phyloP scores from a whole-genome alignment of 2,329 filamentous ascomycete genomes.

The Colletotrichum destructivum region DNA sequence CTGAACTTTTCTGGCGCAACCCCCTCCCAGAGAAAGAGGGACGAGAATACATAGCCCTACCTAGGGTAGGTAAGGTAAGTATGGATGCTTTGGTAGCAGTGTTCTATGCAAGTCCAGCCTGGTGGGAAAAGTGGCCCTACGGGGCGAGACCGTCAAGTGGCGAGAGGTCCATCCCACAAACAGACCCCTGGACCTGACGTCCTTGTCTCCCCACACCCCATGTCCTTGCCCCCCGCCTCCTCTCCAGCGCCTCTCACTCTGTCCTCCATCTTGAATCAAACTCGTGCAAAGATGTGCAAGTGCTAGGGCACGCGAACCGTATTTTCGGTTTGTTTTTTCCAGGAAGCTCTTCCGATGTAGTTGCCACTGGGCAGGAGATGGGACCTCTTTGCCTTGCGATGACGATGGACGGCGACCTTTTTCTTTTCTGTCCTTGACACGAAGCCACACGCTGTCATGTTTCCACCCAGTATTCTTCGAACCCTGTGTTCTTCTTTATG shows the following conservation, averaged over 20 bases:
- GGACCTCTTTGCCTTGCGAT: background rate
- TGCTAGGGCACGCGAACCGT: slow-evolving; percentile 12
- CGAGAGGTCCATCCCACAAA: background rate
- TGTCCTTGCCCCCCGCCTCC: background rate
- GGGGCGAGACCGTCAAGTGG: slow-evolving; percentile 13
- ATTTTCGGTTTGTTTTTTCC: background rate
- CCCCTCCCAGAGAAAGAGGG: background rate
- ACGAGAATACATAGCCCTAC: too few species aligned
- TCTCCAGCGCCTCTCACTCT: background rate
- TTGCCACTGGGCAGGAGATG: background rate
- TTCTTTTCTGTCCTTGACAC: too few species aligned
- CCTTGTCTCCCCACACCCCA: slow-evolving; percentile 2
- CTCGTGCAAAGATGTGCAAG: too few species aligned
- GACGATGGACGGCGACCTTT: background rate
- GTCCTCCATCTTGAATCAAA: too few species aligned
- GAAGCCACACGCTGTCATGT: background rate
- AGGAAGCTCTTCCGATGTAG: background rate
- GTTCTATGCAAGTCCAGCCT: slow-evolving; percentile 4
- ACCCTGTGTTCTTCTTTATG: background rate
- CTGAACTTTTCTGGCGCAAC: background rate
- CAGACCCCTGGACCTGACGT: background rate
- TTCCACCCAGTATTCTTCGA: background rate
- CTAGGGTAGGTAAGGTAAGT: too few species aligned
- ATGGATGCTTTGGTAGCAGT: background rate
- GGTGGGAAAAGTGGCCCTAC: slow-evolving; percentile 8